Base-by-base conservation (phyloP, 768 basidiomycete species). In the Kwoniella sp. region DNA sequence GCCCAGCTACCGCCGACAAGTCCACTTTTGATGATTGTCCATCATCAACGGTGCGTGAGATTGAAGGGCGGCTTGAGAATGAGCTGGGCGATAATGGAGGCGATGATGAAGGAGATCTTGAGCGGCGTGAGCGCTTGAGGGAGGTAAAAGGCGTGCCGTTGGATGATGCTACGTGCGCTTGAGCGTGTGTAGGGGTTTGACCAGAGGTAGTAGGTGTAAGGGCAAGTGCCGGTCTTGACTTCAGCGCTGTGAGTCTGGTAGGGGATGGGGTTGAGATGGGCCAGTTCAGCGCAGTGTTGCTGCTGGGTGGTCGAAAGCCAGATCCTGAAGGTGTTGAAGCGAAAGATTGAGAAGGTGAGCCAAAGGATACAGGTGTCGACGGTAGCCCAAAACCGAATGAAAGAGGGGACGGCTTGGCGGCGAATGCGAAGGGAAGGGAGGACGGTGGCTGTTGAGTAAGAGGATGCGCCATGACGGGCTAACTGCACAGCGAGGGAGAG, bases 371-470 rank as follows among this genome's bases (percentile, higher is more conserved):
- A n/a, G 60, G 58, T 5, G 69, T 33, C 15, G 65, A 60, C 4
- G 71, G 63, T 13, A 47, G 55, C 22, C 68, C 72, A 48, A 76
- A 76, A 2, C 72, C 74, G 50, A 76, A 76, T 7, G 63, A 63
- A 4, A 76, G 65, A 21, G 69, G 66, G 15, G 74, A 73, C 8
- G 72, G 66, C 2, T 71, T 72, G 22, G 70, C 57, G 30, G 72
- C 74, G 24, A 68, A 69, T 30, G 60, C 49, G 50, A 76, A 76
- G 21, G 65, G 61, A 0, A 76, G 58, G 21, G 74, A 67, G 19
- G 74, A 76, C 27, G 71, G 67, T 3, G 74, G 74, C 29, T 76
- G 74, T 61, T 73, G 72, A 54, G 72, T 71, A 24, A 73, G 60
- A 17, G 74, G 74, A 52, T 71, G 71, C 15, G 74, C 71, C 74